phyloP scores from a whole-genome alignment of 2,329 filamentous ascomycete species.

The Aspergillus tamarii region DNA sequence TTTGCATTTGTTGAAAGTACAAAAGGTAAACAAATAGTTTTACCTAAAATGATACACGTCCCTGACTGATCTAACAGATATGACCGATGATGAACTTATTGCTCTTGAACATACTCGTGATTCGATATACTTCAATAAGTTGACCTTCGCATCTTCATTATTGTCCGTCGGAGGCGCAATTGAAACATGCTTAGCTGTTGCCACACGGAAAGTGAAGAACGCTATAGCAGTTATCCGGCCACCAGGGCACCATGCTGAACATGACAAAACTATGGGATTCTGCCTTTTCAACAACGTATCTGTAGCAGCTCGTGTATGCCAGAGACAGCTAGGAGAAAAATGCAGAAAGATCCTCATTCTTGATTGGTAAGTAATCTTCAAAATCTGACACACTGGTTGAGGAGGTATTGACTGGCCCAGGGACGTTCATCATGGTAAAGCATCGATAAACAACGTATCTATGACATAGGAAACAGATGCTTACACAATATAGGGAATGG shows the following conservation, averaged over 20 bases:
- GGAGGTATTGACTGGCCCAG: conserved; percentile 35
- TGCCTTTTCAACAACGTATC: conserved; percentile 98
- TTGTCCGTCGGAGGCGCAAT: conserved; percentile 92
- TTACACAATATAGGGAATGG: conserved; percentile 70
- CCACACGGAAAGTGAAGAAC: conserved; percentile 82
- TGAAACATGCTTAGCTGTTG: conserved; percentile 91
- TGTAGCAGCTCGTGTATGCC: conserved; percentile 86
- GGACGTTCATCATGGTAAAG: conserved; percentile 68
- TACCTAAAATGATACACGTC: neutral
- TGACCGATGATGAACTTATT: conserved; percentile 65
- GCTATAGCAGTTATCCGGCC: conserved; percentile 94
- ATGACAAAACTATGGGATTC: conserved; percentile 84
- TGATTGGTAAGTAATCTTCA: conserved; percentile 74
- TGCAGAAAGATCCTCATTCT: conserved; percentile 91
- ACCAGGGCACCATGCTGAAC: conserved; percentile 93
- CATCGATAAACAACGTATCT: neutral
- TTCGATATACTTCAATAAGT: conserved; percentile 80
- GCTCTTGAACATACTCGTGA: conserved; percentile 70
- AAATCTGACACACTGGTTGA: neutral
- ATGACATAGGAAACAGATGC: conserved; percentile 2
- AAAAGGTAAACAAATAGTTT: conserved; percentile 38
- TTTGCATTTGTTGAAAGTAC: conserved; percentile 74
- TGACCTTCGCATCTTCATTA: conserved; percentile 78
- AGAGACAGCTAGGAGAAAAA: conserved; percentile 73
- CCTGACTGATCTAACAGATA: conserved; percentile 42